phyloP scores from a whole-genome alignment of 2,329 filamentous ascomycete species.

The Aspergillus candidus region DNA sequence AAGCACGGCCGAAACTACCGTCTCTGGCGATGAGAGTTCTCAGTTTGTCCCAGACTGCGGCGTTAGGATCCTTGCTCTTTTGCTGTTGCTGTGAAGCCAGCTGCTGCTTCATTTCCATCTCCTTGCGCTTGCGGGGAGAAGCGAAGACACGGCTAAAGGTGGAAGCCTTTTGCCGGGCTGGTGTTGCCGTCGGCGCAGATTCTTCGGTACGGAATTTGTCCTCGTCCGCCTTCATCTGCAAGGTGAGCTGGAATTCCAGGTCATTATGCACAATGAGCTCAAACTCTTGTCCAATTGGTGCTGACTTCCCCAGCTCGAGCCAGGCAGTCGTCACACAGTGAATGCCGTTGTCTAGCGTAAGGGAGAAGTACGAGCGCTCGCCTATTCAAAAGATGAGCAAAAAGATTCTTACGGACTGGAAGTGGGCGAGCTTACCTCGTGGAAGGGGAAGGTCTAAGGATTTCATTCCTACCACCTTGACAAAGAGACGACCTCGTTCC shows the following conservation, averaged over 20 bases:
- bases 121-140: slow-evolving; percentile 94
- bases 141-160: slow-evolving; percentile 89
- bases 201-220: slow-evolving; percentile 54
- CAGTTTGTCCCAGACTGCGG: slow-evolving; percentile 68
- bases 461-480: slow-evolving; percentile 98
- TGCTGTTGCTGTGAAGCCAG: slow-evolving; percentile 74
- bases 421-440: slow-evolving; percentile 59
- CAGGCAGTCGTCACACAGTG: slow-evolving; percentile 96
- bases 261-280: slow-evolving; percentile 96
- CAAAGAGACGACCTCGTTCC: slow-evolving; percentile 86
- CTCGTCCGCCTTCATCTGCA: slow-evolving; percentile 90
- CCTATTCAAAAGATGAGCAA: slow-evolving; percentile 44
- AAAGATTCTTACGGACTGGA: too few species aligned
- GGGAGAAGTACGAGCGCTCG: slow-evolving; percentile 87
- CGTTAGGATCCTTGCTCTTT: slow-evolving; percentile 55
- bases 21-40: slow-evolving; percentile 83
- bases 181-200: slow-evolving; percentile 41
- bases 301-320: slow-evolving; percentile 84
- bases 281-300: slow-evolving; percentile 95
- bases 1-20: slow-evolving; percentile 89
- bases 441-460: slow-evolving; percentile 88
- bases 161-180: slow-evolving; percentile 71
- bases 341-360: slow-evolving; percentile 95
- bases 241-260: slow-evolving; percentile 95
- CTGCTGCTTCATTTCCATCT: slow-evolving; percentile 76